Percentiles rank a stretch among this genome's conserved stretches.
Conservation (phyloP, 2,329 filamentous ascomycete species). For the Exophiala oligosperma region DNA sequence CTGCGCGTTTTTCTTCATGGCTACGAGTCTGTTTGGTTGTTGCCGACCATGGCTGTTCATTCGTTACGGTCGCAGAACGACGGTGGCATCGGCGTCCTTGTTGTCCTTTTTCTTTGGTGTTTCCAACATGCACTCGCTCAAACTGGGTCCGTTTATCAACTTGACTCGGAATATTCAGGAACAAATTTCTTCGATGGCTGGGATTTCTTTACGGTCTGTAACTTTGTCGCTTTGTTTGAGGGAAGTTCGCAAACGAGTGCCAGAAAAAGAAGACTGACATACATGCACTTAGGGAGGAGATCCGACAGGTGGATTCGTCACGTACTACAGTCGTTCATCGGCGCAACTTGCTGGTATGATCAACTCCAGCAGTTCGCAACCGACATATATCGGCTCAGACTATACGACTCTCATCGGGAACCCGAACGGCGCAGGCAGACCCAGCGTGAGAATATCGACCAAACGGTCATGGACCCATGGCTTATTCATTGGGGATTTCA, state of each 20-base stretch:
- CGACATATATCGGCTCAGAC: constrained; percentile 37
- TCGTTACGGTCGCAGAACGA: constrained; percentile 1
- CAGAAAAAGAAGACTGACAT: background rate
- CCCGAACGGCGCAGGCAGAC: constrained; percentile 30
- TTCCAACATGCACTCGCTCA: constrained; percentile 15
- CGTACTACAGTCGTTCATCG: constrained; percentile 34
- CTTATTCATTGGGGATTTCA: constrained; percentile 39
- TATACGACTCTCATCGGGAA: constrained; percentile 24
- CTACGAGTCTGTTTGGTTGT: constrained; percentile 4
- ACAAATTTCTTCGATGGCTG: constrained; percentile 42
- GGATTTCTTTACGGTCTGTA: constrained; percentile 36
- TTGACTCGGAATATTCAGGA: constrained; percentile 32
- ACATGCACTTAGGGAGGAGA: constrained; percentile 30
- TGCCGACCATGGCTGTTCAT: constrained; percentile 22
- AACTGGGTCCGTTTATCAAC: constrained; percentile 22
- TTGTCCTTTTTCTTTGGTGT: constrained; percentile 16
- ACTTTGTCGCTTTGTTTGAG: background rate
- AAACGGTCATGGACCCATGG: constrained; percentile 35
- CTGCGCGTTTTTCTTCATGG: constrained; percentile 3
- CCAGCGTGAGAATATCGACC: constrained; percentile 34
- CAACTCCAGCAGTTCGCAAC: constrained; percentile 24
- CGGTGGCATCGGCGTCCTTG: constrained; percentile 7
- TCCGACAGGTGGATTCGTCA: constrained; percentile 41
- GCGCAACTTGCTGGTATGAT: constrained; percentile 25
- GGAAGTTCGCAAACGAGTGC: background rate